Conservation (phyloP, 106 monocot genomes). For the Dendrobium catenatum region DNA sequence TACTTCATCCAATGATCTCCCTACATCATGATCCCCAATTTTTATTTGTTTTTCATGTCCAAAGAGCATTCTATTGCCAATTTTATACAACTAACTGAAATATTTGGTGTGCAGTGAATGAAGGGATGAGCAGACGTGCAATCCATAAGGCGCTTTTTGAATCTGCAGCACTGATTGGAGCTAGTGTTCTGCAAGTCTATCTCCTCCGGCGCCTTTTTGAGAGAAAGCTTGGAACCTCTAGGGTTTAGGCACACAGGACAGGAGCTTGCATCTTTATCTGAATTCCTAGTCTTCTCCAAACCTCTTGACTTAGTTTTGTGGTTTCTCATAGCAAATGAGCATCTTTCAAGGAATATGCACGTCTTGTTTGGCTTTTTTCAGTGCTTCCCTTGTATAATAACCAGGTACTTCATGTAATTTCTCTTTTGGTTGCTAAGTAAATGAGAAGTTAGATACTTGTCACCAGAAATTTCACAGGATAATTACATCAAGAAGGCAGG, state of each 20-base stretch:
- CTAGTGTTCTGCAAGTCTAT: constrained; percentile 64
- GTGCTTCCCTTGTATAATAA: too few species aligned
- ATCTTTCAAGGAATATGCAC: background rate
- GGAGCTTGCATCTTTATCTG: background rate
- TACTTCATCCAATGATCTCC: too few species aligned
- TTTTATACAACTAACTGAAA: background rate
- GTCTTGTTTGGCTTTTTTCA: too few species aligned
- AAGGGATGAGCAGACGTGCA: constrained; percentile 73
- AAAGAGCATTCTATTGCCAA: background rate
- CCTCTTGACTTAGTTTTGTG: background rate
- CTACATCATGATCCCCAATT: too few species aligned
- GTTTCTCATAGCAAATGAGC: background rate
- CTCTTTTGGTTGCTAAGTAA: too few species aligned
- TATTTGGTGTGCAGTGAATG: constrained; percentile 47
- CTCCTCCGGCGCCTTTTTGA: constrained; percentile 79
- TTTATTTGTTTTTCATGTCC: too few species aligned
- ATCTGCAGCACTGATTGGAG: constrained; percentile 65
- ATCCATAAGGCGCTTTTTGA: constrained; percentile 81
- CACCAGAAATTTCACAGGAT: too few species aligned
- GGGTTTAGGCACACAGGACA: constrained; percentile 35
- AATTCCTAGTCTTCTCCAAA: background rate
- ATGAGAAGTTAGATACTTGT: too few species aligned
- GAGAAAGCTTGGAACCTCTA: constrained; percentile 64
- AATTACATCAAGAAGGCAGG: constrained; percentile 6
- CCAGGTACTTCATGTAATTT: too few species aligned